Evolutionary conservation across 208 protist genomes (phyloP), one percentile per base, ranked within the genome.

Genomic region (Tritrichomonas musculus): DNA sequence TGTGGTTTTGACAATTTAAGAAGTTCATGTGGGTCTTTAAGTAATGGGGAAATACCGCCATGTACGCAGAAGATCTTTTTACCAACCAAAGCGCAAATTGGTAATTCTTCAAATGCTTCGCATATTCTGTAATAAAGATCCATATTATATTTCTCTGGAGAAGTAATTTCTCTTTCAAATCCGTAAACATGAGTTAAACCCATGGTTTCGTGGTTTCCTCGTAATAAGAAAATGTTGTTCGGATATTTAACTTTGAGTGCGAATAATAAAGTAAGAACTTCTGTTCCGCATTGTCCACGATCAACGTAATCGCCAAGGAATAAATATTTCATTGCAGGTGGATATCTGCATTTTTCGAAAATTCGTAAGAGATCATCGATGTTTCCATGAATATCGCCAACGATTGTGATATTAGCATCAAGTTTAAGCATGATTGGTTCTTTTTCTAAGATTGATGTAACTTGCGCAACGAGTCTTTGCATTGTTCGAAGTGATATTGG

Each of bases 21-120:
- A 94, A 98, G 97, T 49, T 96, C 96, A 69, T 96, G 84, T 20
- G 96, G 73, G 33, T 75, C 95, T 53, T 94, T 94, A 82, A 97
- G 94, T 60, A 96, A 93, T 50, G 96, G 96, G 25, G 95, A 96
- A 47, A 97, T 84, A 72, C 96, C 97, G 27, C 97, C 98, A 94
- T 98, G 98, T 22, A 99, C 96, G 92, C 97, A 98, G 22, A 98
- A 94, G 92, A 98, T 98, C 11, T 94, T 95, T 44, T 96, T 93
- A 92, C 97, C 96, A 17, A 98, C 55, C 0, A 98, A 82, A 69
- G 97, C 97, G 25, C 96, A 95, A 13, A 99, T 94, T 30, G 97
- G 97, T 41, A 98, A 95, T 73, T 97, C 97, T 93, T 98, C 97
- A 93, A 98, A 99, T 17, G 93, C 53, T 60, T 60, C 53, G 17